Evolutionary conservation across 2,329 filamentous ascomycete genomes (phyloP).

Genomic region (Aspergillus chevalieri): DNA sequence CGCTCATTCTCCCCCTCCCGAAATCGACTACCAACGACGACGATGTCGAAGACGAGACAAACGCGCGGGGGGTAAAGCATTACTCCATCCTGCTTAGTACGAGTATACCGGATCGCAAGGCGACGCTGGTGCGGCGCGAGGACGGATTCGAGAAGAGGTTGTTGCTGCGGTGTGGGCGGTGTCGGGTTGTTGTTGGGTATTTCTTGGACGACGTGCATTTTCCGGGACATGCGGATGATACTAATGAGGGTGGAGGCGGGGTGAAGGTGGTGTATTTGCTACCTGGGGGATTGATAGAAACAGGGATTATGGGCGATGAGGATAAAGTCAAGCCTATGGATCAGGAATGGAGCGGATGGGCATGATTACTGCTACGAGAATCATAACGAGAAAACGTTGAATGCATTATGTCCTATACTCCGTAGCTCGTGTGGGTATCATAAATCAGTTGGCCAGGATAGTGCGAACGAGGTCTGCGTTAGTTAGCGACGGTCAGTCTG

Average conservation of each 20-base stretch:
- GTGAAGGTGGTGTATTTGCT: constrained; percentile 53
- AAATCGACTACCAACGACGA: constrained; percentile 18
- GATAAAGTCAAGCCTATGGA: constrained; percentile 24
- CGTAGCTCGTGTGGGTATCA: constrained; percentile 19
- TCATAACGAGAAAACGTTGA: neutral
- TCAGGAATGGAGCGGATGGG: constrained; percentile 32
- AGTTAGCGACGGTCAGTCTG: constrained; percentile 2
- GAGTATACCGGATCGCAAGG: constrained; percentile 42
- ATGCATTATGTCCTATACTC: neutral
- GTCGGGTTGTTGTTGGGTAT: constrained; percentile 58
- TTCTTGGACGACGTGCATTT: constrained; percentile 52
- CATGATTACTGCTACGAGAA: neutral
- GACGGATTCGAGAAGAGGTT: constrained; percentile 64
- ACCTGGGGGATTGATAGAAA: constrained; percentile 54
- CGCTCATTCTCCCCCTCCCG: constrained; percentile 54
- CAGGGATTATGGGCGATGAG: constrained; percentile 47
- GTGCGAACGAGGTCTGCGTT: constrained; percentile 72
- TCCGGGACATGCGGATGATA: constrained; percentile 4
- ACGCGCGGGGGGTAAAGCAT: constrained; percentile 16
- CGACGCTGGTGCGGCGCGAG: constrained; percentile 49
- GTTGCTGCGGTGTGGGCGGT: constrained; percentile 54
- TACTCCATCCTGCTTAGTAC: constrained; percentile 50
- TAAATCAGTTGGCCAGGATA: constrained; percentile 69
- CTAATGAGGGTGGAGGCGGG: constrained; percentile 24
- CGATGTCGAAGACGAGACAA: constrained; percentile 15